Evolutionary conservation across 306 rosid species (phyloP).

Genomic region (Cajanus cajan): DNA sequence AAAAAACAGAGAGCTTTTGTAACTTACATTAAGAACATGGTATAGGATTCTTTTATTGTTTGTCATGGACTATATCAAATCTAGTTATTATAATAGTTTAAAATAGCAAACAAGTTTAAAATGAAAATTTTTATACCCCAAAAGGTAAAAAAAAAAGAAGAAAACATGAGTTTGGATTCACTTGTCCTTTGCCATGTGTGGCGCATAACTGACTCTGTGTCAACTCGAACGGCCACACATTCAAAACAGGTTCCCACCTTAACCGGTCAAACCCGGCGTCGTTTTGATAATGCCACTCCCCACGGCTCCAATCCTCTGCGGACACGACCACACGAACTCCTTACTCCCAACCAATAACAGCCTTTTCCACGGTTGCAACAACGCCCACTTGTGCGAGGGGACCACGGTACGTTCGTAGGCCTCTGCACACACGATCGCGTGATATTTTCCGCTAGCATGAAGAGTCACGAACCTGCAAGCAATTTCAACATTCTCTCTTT

Average conservation of each 20-base stretch:
- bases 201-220: constrained; percentile 5
- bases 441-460: constrained; percentile 11
- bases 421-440: not conserved
- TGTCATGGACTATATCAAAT: no score
- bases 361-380: not conserved
- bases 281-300: not conserved
- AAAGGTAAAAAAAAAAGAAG: not conserved
- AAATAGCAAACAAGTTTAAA: no score
- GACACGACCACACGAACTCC: not conserved
- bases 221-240: constrained; percentile 23
- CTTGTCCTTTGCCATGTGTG: not conserved
- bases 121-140: no score
- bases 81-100: no score
- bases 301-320: not conserved
- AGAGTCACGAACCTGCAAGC: constrained; percentile 19
- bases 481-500: constrained; percentile 16
- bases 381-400: no score
- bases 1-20: no score
- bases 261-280: constrained; percentile 43
- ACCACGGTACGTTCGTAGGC: not conserved
- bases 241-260: constrained; percentile 20
- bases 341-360: not conserved
- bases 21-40: no score
- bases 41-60: no score
- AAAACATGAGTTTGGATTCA: not conserved